Conservation (phyloP, 768 basidiomycete species). For the Podaxis carcinomalis region DNA sequence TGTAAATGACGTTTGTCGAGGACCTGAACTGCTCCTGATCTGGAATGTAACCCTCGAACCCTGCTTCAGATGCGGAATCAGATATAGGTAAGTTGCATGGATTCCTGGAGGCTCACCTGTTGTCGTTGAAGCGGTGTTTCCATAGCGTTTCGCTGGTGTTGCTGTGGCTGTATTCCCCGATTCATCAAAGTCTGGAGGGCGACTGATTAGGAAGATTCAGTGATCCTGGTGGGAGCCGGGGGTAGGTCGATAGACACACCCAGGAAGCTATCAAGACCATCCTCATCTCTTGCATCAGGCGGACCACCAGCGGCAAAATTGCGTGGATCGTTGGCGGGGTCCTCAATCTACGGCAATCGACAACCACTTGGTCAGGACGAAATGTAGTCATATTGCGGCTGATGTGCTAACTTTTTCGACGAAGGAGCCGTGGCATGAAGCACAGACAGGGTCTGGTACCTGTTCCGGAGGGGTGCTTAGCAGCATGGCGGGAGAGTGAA, state of each 20-base stretch:
- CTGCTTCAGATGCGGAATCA: neutral
- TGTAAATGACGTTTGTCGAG: conserved; percentile 1
- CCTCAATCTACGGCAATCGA: conserved; percentile 55
- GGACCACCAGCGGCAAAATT: conserved; percentile 39
- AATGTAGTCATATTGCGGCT: conserved; percentile 1
- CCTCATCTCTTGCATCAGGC: conserved; percentile 21
- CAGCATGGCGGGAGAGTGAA: neutral
- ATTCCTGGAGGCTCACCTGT: neutral
- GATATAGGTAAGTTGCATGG: neutral
- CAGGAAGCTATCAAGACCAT: conserved; percentile 42
- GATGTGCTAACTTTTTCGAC: conserved; percentile 62
- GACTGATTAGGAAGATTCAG: conserved; percentile 19
- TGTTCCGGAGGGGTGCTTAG: conserved; percentile 23
- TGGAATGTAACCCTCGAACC: conserved; percentile 13
- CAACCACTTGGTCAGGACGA: conserved; percentile 11
- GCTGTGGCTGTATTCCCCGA: conserved; percentile 23
- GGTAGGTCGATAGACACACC: conserved; percentile 29
- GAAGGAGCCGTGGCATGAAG: conserved; percentile 77
- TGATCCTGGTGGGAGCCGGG: neutral
- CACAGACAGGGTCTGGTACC: conserved; percentile 81
- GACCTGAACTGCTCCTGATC: conserved; percentile 4
- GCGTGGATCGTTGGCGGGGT: conserved; percentile 72
- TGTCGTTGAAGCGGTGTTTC: neutral
- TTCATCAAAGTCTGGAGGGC: conserved; percentile 33
- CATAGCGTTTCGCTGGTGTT: neutral